phyloP scores from a whole-genome alignment of 129 eudicot species.

The Kitagawia praeruptora region DNA sequence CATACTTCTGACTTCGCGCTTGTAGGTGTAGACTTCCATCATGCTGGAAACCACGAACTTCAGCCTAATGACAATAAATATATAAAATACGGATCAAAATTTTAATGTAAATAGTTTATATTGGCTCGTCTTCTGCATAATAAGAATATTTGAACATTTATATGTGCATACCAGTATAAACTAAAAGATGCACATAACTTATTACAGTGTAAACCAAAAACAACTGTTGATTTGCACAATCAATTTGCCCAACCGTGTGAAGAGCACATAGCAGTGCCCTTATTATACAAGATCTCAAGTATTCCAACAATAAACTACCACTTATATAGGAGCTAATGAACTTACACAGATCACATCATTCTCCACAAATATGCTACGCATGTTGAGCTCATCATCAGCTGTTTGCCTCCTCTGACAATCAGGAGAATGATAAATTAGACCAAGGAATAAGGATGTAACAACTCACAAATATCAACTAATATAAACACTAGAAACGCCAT shows the following conservation, averaged over 20 bases:
- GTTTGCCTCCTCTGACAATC: slow-evolving; percentile 81
- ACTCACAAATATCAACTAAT: background rate
- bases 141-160: too few species aligned
- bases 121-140: background rate
- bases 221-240: background rate
- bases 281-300: background rate
- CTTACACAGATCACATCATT: slow-evolving; percentile 96
- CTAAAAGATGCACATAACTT: too few species aligned
- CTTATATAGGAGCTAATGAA: slow-evolving; percentile 9
- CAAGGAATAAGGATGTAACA: slow-evolving; percentile 3
- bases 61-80: slow-evolving; percentile 43
- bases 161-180: too few species aligned
- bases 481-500: background rate
- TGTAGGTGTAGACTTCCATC: slow-evolving; percentile 89
- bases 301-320: background rate
- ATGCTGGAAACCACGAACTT: slow-evolving; percentile 87
- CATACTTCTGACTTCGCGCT: slow-evolving; percentile 96
- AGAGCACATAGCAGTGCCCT: background rate
- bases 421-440: slow-evolving; percentile 1
- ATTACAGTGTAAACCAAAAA: background rate
- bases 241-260: background rate
- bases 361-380: slow-evolving; percentile 95
- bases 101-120: background rate
- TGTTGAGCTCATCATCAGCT: slow-evolving; percentile 87
- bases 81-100: background rate